Evolutionary conservation across 2,329 filamentous ascomycete species (phyloP).

Genomic region (Orbilia ellipsospora): DNA sequence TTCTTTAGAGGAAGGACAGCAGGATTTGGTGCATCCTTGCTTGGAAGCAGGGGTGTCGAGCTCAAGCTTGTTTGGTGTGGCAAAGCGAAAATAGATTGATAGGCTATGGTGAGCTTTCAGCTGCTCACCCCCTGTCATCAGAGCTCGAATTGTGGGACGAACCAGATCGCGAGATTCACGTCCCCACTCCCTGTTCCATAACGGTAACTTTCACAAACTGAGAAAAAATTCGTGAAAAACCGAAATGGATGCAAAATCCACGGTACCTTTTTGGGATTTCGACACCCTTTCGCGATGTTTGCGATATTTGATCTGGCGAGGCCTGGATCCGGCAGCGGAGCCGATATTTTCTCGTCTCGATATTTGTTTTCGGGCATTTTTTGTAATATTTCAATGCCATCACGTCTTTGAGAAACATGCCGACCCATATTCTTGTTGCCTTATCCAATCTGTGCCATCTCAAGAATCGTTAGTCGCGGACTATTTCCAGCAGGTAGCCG

Average conservation of each 20-base stretch:
- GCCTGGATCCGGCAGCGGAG: conserved; percentile 38
- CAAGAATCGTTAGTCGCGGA: conserved; percentile 38
- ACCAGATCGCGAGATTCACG: conserved; percentile 55
- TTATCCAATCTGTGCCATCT: conserved; percentile 35
- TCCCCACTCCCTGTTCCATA: conserved; percentile 51
- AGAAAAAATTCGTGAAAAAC: conserved; percentile 37
- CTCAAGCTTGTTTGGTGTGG: conserved; percentile 55
- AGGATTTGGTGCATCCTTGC: conserved; percentile 48
- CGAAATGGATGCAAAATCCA: conserved; percentile 34
- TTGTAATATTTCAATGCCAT: conserved; percentile 20
- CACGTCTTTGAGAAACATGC: conserved; percentile 40
- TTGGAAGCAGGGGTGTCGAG: conserved; percentile 44
- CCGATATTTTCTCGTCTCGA: neutral
- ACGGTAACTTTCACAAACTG: conserved; percentile 41
- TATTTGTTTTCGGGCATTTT: neutral
- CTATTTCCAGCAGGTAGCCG: conserved; percentile 53
- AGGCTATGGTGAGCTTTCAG: conserved; percentile 50
- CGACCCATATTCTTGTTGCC: conserved; percentile 40
- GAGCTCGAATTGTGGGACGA: conserved; percentile 54
- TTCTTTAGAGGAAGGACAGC: conserved; percentile 43
- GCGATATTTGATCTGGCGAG: conserved; percentile 42
- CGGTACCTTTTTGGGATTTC: conserved; percentile 41
- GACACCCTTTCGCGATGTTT: conserved; percentile 46
- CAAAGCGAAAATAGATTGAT: conserved; percentile 50
- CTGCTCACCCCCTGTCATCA: conserved; percentile 50